These are phyloP conservation scores for Pseudogymnoascus sp. DNA, from an alignment of 2,329 filamentous ascomycete genomes.

Conservation along the genomic window DNA sequence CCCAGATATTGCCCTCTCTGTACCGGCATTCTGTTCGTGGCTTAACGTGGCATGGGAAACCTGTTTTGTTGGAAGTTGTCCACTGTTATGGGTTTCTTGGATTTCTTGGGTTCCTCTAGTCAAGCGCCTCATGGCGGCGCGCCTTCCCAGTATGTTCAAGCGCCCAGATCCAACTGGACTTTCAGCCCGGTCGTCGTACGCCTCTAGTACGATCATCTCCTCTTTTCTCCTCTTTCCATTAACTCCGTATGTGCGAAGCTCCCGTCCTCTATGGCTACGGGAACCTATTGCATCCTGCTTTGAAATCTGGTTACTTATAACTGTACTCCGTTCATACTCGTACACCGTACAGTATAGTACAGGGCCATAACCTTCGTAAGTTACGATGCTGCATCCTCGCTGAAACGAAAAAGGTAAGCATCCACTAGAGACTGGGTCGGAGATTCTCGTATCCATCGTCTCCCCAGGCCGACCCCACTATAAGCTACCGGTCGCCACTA, in stretches of 20 bases:
- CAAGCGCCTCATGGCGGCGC: neutral
- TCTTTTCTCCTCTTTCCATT: neutral
- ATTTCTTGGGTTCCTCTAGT: neutral
- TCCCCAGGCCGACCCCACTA: neutral
- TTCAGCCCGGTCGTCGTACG: neutral
- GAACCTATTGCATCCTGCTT: neutral
- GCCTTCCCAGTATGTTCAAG: neutral
- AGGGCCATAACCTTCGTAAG: neutral
- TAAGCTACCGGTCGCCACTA: neutral
- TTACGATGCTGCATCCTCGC: neutral
- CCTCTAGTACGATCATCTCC: neutral
- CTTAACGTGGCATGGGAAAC: conserved; percentile 1
- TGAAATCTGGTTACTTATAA: neutral
- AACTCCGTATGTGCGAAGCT: neutral
- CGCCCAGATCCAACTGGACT: neutral
- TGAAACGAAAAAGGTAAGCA: conserved; percentile 6
- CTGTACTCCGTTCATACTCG: neutral
- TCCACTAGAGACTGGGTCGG: conserved; percentile 5
- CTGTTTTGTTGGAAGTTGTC: neutral
- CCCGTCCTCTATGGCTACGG: neutral
- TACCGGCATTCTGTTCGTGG: conserved; percentile 1
- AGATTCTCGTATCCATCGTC: conserved; percentile 1
- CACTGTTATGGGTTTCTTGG: neutral
- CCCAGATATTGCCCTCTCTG: neutral
- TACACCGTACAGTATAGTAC: neutral